phyloP scores from a whole-genome alignment of 2,329 filamentous ascomycete species.

The Stagonosporopsis vannaccii region DNA sequence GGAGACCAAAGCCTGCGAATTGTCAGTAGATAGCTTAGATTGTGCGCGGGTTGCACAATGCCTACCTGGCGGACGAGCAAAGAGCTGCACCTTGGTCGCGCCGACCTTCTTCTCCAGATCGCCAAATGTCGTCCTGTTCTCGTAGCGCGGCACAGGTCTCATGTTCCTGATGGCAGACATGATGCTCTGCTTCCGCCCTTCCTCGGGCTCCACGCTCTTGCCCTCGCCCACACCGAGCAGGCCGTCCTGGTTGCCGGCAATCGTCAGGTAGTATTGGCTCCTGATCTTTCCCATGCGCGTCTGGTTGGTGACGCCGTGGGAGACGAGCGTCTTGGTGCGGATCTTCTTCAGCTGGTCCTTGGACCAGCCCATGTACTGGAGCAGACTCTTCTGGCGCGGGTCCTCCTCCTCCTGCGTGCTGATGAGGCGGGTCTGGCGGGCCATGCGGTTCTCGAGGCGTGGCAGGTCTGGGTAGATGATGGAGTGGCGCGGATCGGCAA shows the following conservation, averaged over 20 bases:
- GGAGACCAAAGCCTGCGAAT: slow-evolving; percentile 83
- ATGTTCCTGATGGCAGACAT: slow-evolving; percentile 89
- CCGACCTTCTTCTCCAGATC: slow-evolving; percentile 84
- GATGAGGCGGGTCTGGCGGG: slow-evolving; percentile 41
- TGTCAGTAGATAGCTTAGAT: neutral
- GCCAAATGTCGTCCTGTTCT: slow-evolving; percentile 90
- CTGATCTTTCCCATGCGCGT: slow-evolving; percentile 94
- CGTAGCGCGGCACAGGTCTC: slow-evolving; percentile 89
- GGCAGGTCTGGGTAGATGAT: slow-evolving; percentile 61
- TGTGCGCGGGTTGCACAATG: neutral
- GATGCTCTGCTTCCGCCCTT: slow-evolving; percentile 75
- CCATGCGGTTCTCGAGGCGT: slow-evolving; percentile 50
- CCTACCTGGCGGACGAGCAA: slow-evolving; percentile 85
- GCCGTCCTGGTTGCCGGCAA: slow-evolving; percentile 88
- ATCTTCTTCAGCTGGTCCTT: slow-evolving; percentile 59
- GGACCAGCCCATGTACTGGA: slow-evolving; percentile 64
- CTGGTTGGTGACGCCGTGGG: slow-evolving; percentile 83
- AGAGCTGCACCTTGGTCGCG: slow-evolving; percentile 84
- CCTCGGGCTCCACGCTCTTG: slow-evolving; percentile 77
- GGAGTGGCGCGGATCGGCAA: slow-evolving; percentile 55
- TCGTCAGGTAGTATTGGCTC: slow-evolving; percentile 75
- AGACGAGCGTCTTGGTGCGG: slow-evolving; percentile 75
- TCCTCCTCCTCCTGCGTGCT: slow-evolving; percentile 52
- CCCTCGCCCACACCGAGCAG: slow-evolving; percentile 88
- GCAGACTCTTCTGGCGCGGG: slow-evolving; percentile 59